phyloP scores from a whole-genome alignment of 116 monocot species.

The Iris pallida region DNA sequence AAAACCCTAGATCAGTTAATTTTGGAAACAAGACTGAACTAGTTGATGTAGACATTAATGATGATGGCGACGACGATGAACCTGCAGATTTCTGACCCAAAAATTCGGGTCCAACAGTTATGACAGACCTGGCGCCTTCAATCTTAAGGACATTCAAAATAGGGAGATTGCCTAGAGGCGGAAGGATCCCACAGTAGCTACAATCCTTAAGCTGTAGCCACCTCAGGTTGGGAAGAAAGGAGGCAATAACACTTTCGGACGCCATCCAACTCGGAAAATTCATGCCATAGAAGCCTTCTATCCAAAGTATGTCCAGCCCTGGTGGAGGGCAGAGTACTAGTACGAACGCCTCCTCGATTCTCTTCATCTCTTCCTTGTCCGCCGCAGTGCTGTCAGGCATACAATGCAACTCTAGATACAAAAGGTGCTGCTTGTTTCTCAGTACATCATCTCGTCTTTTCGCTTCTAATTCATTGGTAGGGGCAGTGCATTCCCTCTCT shows the following conservation, averaged over 20 bases:
- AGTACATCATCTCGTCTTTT: not conserved
- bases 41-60: not conserved
- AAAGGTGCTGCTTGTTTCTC: not conserved
- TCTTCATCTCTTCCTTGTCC: not conserved
- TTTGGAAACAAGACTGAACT: not conserved
- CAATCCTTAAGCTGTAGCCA: no score
- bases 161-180: no score
- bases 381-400: no score
- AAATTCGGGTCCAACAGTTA: constrained; percentile 3
- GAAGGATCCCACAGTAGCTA: no score
- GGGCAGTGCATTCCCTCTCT: constrained; percentile 1
- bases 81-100: no score
- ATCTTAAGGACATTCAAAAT: no score
- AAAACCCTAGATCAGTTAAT: not conserved
- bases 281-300: not conserved
- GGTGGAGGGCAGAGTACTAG: not conserved
- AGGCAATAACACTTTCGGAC: no score
- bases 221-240: no score
- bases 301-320: not conserved
- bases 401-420: not conserved
- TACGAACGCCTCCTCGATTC: not conserved
- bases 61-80: not conserved
- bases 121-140: no score
- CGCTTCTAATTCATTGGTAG: no score
- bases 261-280: not conserved